phyloP scores from a whole-genome alignment of 148 eudicot genomes.

The Chenopodium quinoa region DNA sequence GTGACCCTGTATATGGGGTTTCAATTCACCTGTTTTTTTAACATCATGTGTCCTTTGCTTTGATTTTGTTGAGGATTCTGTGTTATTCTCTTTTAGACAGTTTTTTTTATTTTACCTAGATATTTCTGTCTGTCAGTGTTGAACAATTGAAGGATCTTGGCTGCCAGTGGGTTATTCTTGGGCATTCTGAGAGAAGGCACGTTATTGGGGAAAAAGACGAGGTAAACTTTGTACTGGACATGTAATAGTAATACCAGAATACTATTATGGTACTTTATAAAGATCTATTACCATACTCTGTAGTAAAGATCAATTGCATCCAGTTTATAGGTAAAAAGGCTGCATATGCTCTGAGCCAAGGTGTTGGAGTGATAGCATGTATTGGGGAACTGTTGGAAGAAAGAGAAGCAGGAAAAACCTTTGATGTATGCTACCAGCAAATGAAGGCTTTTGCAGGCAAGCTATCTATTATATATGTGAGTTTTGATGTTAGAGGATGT shows the following conservation, averaged over 20 bases:
- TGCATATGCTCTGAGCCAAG: slow-evolving; percentile 82
- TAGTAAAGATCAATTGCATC: slow-evolving; percentile 25
- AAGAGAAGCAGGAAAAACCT: slow-evolving; percentile 91
- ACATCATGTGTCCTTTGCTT: neutral
- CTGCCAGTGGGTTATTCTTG: slow-evolving; percentile 95
- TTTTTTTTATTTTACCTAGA: neutral
- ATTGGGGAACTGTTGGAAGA: slow-evolving; percentile 83
- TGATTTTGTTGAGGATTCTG: neutral
- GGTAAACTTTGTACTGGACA: slow-evolving; percentile 32
- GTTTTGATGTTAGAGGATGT: slow-evolving; percentile 1
- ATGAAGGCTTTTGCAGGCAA: slow-evolving; percentile 89
- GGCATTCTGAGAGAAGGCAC: slow-evolving; percentile 93
- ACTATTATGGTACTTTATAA: neutral
- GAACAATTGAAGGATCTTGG: slow-evolving; percentile 90
- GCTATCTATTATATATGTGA: neutral
- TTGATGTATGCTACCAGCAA: slow-evolving; percentile 80
- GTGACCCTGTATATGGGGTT: neutral
- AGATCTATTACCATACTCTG: neutral
- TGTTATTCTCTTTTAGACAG: neutral
- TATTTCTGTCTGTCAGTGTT: slow-evolving; percentile 42
- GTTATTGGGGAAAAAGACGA: slow-evolving; percentile 79
- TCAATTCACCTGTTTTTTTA: neutral
- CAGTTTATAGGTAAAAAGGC: slow-evolving; percentile 98
- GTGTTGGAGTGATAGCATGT: slow-evolving; percentile 89
- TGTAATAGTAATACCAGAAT: neutral